Evolutionary conservation across 2,329 filamentous ascomycete species (phyloP), one percentile per base, ranked within the genome.

Genomic region (Neobulgaria alba): DNA sequence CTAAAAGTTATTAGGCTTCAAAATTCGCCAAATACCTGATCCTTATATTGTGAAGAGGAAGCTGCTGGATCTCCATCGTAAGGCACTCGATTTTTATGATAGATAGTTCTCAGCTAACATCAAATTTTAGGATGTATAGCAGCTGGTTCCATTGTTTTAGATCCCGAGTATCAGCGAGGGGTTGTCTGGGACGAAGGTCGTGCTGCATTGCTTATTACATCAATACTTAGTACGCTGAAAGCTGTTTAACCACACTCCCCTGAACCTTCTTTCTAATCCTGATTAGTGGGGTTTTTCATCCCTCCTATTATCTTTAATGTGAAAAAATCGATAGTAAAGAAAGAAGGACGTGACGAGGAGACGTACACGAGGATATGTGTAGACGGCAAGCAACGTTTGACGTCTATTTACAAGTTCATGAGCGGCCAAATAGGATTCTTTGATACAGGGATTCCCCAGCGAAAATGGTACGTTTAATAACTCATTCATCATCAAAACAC

Each of bases 341-440:
- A 37, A 8, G 38, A 46, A 32, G 42, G 39, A 33, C 29, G 44
- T 41, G 33, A 46, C 31, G 40, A 44, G 19, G 33, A 47, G 14
- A 49, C 45, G 21, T 51, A 55, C 36, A 42, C 40, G 9, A 56
- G 64, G 9, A 57, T 65, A 14, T 69, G 66, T 43, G 61, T 70
- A 7, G 66, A 70, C 51, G 68, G 68, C 3, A 70, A 71, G 51
- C 67, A 71, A 48, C 62, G 68, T 10, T 52, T 71, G 3, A 64
- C 66, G 2, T 68, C 67, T 1, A 55, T 71, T 12, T 50, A 54
- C 10, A 64, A 62, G 14, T 71, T 71, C 36, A 60, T 69, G 45
- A 60, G 58, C 16, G 68, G 67, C 2, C 49, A 62, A 17, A 66
- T 71, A 31, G 63, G 63, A 3, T 66, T 66, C 38, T 55, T 61